Evolutionary conservation across 192 early-diverging fungal species (phyloP).

Genomic region (Umbelopsis isabellina): DNA sequence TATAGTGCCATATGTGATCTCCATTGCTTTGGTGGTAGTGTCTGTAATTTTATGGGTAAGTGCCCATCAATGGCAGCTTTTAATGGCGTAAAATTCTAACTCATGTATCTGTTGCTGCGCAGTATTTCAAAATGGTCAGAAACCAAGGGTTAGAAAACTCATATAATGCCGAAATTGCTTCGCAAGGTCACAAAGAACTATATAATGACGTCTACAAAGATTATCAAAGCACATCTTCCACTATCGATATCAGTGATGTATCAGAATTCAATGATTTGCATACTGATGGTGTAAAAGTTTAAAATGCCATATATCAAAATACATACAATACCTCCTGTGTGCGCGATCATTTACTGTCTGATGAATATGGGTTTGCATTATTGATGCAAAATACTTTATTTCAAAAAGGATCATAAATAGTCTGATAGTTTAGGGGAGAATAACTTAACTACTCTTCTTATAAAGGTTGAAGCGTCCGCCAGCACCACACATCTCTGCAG

Average conservation of each 20-base stretch:
- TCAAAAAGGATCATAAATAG: too few relatives aligned
- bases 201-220: slow-evolving; percentile 24
- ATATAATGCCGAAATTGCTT: slow-evolving; percentile 21
- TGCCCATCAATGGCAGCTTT: too few relatives aligned
- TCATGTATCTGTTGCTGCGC: not conserved
- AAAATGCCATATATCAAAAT: too few relatives aligned
- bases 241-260: not conserved
- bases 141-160: slow-evolving; percentile 17
- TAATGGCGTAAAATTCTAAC: not conserved
- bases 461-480: not conserved
- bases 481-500: slow-evolving; percentile 12
- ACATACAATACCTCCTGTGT: too few relatives aligned
- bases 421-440: too few relatives aligned
- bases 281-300: not conserved
- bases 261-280: not conserved
- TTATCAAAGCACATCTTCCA: slow-evolving; percentile 7
- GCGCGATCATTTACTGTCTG: too few relatives aligned
- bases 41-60: slow-evolving; percentile 36
- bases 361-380: too few relatives aligned
- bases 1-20: slow-evolving; percentile 34
- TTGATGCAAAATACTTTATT: too few relatives aligned
- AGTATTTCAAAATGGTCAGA: slow-evolving; percentile 28
- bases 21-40: slow-evolving; percentile 23
- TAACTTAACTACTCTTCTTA: not conserved
- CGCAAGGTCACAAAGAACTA: slow-evolving; percentile 9